Percentiles rank a stretch among this genome's conserved stretches.
Evolutionary conservation across 2,329 filamentous ascomycete genomes (phyloP).

Genomic region (Fusarium humuli): DNA sequence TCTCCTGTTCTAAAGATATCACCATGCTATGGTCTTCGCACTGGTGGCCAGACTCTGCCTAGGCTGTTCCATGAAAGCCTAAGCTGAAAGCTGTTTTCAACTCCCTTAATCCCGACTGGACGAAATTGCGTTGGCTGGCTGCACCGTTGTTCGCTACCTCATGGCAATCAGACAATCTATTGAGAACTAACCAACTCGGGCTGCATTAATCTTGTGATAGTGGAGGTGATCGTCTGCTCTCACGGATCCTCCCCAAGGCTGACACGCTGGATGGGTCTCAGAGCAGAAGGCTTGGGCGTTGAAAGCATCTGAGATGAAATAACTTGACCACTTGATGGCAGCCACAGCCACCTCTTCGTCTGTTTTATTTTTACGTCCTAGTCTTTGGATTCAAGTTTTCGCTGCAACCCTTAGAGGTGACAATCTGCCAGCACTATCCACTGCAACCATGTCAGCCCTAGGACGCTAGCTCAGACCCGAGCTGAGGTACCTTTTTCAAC

Average conservation of each 20-base stretch:
- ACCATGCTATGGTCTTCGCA: conserved; percentile 16
- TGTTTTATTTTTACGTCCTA: not conserved
- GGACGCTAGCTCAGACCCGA: conserved; percentile 34
- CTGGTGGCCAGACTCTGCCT: conserved; percentile 30
- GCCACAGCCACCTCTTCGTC: not conserved
- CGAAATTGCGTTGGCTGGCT: conserved; percentile 13
- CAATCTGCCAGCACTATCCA: conserved; percentile 21
- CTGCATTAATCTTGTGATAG: conserved; percentile 22
- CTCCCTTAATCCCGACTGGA: conserved; percentile 11
- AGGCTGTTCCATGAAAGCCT: conserved; percentile 27
- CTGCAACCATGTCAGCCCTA: conserved; percentile 44
- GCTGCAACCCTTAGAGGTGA: not conserved
- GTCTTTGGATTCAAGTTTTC: not conserved
- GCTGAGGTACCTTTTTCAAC: conserved; percentile 11
- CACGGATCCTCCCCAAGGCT: conserved; percentile 20
- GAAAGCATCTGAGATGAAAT: not conserved
- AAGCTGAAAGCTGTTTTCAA: conserved; percentile 17
- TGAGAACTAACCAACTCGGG: conserved; percentile 28
- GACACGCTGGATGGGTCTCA: conserved; percentile 14
- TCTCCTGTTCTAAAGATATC: conserved; percentile 30
- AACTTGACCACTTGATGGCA: not conserved
- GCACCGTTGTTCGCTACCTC: not conserved
- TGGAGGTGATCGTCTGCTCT: conserved; percentile 25
- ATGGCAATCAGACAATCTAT: not conserved
- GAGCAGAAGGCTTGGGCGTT: not conserved